These are phyloP conservation scores for Sphagnum tenellum DNA, from an alignment of 225 moss, liverwort and hornwort species.

Conservation along the genomic window DNA sequence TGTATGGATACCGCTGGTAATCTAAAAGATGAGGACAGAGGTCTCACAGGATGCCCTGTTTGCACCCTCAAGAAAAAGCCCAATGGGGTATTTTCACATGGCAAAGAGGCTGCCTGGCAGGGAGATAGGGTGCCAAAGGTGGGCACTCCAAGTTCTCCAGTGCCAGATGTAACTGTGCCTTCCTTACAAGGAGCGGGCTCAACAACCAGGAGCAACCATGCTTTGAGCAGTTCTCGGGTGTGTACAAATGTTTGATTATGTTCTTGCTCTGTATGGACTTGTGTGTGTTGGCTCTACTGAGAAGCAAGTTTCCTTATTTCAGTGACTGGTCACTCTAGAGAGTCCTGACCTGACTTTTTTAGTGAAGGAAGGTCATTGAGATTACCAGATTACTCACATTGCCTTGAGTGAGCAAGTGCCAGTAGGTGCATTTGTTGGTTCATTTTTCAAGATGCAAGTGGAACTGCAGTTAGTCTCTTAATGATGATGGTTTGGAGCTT, in stretches of 20 bases:
- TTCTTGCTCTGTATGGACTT: neutral
- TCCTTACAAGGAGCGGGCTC: slow-evolving; percentile 29
- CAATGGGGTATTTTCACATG: slow-evolving; percentile 15
- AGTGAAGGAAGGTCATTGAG: neutral
- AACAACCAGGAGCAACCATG: slow-evolving; percentile 17
- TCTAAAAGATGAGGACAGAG: slow-evolving; percentile 12
- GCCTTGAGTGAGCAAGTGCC: neutral
- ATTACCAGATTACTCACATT: neutral
- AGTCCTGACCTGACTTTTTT: no score
- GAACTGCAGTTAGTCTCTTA: neutral
- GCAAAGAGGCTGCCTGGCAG: slow-evolving; percentile 18
- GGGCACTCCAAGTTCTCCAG: slow-evolving; percentile 11
- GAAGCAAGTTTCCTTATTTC: no score
- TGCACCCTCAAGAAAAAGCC: slow-evolving; percentile 45
- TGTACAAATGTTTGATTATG: slow-evolving; percentile 1
- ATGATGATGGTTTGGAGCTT: slow-evolving; percentile 1
- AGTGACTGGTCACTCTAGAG: no score
- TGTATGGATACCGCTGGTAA: slow-evolving; percentile 26
- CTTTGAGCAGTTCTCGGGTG: slow-evolving; percentile 27
- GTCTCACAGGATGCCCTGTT: slow-evolving; percentile 35
- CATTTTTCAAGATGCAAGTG: no score
- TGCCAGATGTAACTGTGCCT: slow-evolving; percentile 11
- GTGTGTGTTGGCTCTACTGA: neutral
- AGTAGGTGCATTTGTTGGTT: no score
- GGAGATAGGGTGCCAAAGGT: slow-evolving; percentile 7